Evolutionary conservation across 257 asterid species (phyloP).

Genomic region (Solanum etuberosum): DNA sequence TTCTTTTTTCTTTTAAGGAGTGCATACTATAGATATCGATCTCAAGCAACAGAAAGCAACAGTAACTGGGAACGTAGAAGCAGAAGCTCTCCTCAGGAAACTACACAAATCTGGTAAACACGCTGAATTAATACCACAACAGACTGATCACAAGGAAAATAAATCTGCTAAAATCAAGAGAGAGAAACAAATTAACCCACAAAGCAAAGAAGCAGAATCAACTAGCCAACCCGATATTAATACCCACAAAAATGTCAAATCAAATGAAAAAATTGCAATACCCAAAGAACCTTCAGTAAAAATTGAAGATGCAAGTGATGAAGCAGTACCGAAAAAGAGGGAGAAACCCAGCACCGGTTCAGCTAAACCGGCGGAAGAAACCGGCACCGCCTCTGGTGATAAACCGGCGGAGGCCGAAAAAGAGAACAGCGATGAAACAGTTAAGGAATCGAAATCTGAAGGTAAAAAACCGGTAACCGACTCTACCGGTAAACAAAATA

Average conservation of each 20-base stretch:
- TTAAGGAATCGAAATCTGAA: slow-evolving; percentile 7
- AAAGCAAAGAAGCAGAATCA: not conserved
- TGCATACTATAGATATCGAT: slow-evolving; percentile 39
- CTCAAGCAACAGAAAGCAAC: slow-evolving; percentile 52
- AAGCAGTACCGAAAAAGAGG: not conserved
- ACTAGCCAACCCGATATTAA: not conserved
- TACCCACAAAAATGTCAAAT: slow-evolving; percentile 4
- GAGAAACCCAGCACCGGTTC: not conserved
- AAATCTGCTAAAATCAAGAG: not conserved
- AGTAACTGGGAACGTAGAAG: slow-evolving; percentile 38
- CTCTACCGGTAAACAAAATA: not conserved
- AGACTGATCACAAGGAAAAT: slow-evolving; percentile 4
- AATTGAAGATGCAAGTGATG: not conserved
- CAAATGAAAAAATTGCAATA: not conserved
- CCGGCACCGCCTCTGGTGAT: not conserved
- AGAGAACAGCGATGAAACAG: not conserved
- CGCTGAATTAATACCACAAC: slow-evolving; percentile 51
- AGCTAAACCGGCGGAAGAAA: not conserved
- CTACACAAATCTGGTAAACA: slow-evolving; percentile 43
- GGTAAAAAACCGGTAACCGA: slow-evolving; percentile 23
- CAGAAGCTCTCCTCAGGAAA: slow-evolving; percentile 25
- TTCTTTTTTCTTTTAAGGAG: slow-evolving; percentile 29
- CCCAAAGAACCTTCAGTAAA: not conserved
- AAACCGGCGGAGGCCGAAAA: not conserved
- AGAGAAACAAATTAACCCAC: slow-evolving; percentile 9